These are phyloP conservation scores for Chrysoporthe puriensis DNA, from an alignment of 2,329 filamentous ascomycete genomes.

Conservation along the genomic window DNA sequence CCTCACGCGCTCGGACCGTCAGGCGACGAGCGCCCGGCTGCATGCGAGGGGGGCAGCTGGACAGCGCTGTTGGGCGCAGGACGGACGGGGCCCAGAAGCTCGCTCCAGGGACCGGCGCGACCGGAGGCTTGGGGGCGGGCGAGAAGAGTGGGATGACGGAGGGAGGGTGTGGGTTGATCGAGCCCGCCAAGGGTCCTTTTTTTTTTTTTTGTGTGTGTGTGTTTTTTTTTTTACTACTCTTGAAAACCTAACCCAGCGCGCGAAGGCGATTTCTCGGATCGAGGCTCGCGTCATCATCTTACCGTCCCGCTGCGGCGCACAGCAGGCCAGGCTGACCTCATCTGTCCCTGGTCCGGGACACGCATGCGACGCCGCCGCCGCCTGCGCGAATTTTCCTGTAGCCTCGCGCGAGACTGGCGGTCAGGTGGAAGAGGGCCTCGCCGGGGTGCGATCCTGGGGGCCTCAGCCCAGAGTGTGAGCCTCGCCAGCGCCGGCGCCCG, in stretches of 20 bases:
- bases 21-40: too few species aligned
- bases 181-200: neutral
- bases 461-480: neutral
- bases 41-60: neutral
- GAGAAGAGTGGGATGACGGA: neutral
- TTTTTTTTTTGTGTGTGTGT: too few species aligned
- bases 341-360: neutral
- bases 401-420: slow-evolving; percentile 23
- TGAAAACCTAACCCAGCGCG: slow-evolving; percentile 25
- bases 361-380: neutral
- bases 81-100: neutral
- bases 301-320: slow-evolving; percentile 19
- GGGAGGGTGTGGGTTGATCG: slow-evolving; percentile 17
- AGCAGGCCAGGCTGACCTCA: slow-evolving; percentile 25
- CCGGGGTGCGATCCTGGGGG: neutral
- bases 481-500: neutral
- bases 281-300: slow-evolving; percentile 25
- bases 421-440: slow-evolving; percentile 3
- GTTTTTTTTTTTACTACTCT: too few species aligned
- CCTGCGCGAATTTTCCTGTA: neutral
- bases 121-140: neutral
- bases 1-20: neutral
- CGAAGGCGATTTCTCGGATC: slow-evolving; percentile 10
- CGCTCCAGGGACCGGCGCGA: neutral
- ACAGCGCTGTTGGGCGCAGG: neutral